Percentiles rank a stretch among this genome's conserved stretches.
phyloP scores from a whole-genome alignment of 805 yeast genomes.

The Kodamaea kaohsiungensis region DNA sequence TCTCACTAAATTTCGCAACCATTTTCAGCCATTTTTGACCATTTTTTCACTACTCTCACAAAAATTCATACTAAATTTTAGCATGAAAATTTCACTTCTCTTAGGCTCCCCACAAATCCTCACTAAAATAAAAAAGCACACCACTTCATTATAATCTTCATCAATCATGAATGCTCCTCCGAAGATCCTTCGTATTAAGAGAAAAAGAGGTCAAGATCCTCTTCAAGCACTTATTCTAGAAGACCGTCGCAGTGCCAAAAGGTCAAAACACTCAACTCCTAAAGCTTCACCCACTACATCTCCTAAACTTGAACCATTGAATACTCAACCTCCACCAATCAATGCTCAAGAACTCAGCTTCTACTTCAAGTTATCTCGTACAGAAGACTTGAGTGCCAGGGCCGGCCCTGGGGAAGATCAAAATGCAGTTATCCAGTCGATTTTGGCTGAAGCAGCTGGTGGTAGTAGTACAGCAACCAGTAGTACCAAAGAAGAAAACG shows the following conservation, averaged over 20 bases:
- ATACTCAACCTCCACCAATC: constrained; percentile 2
- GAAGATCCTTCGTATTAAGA: constrained; percentile 74
- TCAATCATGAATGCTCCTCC: constrained; percentile 42
- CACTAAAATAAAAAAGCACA: background rate
- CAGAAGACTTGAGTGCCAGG: constrained; percentile 26
- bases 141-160: background rate
- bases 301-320: constrained; percentile 31
- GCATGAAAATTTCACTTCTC: background rate
- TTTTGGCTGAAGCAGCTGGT: constrained; percentile 9
- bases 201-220: constrained; percentile 87
- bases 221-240: constrained; percentile 71
- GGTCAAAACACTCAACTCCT: constrained; percentile 43
- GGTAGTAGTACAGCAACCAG: background rate
- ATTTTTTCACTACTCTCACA: too few species aligned
- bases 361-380: constrained; percentile 36
- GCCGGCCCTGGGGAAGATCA: constrained; percentile 12
- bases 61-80: background rate
- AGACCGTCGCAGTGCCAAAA: constrained; percentile 35
- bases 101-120: background rate
- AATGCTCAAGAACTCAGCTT: constrained; percentile 15
- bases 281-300: constrained; percentile 25
- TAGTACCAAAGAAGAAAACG: constrained; percentile 20
- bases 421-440: constrained; percentile 11
- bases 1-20: background rate
- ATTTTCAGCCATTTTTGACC: too few species aligned